A percentile compares a stretch with the other conserved stretches of the same genome.
Conservation (phyloP, 257 asterid species). For the Gentiana macrophylla region DNA sequence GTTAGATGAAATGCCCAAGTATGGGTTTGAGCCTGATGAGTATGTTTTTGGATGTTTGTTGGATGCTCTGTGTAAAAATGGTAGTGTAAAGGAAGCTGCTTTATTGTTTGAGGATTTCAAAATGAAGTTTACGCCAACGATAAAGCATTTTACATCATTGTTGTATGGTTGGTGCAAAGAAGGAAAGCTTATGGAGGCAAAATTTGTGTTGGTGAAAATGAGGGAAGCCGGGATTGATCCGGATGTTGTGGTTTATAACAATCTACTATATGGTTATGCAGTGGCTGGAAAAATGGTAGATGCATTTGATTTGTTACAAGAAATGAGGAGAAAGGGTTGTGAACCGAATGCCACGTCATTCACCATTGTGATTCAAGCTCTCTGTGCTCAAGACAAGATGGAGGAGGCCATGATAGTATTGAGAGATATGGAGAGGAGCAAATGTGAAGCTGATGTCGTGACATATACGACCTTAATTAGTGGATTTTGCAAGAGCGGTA, state of each 20-base stretch:
- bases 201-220: constrained; percentile 70
- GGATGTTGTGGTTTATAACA: constrained; percentile 82
- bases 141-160: constrained; percentile 76
- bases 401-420: constrained; percentile 67
- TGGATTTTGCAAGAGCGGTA: constrained; percentile 85
- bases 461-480: constrained; percentile 73
- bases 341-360: constrained; percentile 69
- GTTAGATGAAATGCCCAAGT: constrained; percentile 89
- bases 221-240: constrained; percentile 90
- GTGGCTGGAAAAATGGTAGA: constrained; percentile 65
- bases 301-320: constrained; percentile 68
- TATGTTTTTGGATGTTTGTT: constrained; percentile 80
- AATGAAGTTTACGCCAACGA: constrained; percentile 52
- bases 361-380: constrained; percentile 75
- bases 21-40: constrained; percentile 86
- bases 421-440: constrained; percentile 54
- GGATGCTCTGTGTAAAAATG: constrained; percentile 87
- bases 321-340: constrained; percentile 61
- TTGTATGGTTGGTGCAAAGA: constrained; percentile 88
- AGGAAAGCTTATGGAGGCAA: constrained; percentile 85
- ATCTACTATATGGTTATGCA: constrained; percentile 68
- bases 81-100: constrained; percentile 86
- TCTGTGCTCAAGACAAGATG: constrained; percentile 63
- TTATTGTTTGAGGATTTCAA: constrained; percentile 77
- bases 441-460: constrained; percentile 67